Percentiles rank a stretch among this genome's conserved stretches.
phyloP scores from a whole-genome alignment of 1,139 yeast species.

The Yamadazyma diddensiae region DNA sequence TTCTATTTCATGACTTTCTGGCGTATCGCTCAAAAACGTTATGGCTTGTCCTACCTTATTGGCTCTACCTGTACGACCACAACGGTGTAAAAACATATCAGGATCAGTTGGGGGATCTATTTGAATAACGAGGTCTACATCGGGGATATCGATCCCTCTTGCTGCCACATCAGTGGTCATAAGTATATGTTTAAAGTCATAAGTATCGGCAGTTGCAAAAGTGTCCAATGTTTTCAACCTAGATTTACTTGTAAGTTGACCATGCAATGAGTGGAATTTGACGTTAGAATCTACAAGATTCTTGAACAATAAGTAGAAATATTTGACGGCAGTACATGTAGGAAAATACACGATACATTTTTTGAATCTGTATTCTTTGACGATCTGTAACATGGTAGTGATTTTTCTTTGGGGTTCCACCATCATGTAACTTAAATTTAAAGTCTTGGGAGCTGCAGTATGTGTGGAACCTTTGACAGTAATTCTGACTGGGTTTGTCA shows the following conservation, averaged over 20 bases:
- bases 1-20: constrained; percentile 71
- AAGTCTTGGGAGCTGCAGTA: constrained; percentile 55
- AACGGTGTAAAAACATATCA: constrained; percentile 80
- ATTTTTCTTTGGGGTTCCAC: constrained; percentile 62
- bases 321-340: constrained; percentile 81
- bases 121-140: constrained; percentile 85
- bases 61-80: constrained; percentile 94
- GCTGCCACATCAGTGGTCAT: constrained; percentile 90
- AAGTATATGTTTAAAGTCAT: constrained; percentile 53
- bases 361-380: constrained; percentile 55
- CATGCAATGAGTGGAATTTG: constrained; percentile 73
- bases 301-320: constrained; percentile 61
- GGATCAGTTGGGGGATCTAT: constrained; percentile 92
- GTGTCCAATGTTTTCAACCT: constrained; percentile 65
- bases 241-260: constrained; percentile 74
- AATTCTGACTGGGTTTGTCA: constrained; percentile 85
- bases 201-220: constrained; percentile 49
- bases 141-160: constrained; percentile 89
- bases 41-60: constrained; percentile 79
- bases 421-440: constrained; percentile 61
- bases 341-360: constrained; percentile 88
- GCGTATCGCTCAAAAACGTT: constrained; percentile 60
- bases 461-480: constrained; percentile 57
- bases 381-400: constrained; percentile 51
- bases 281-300: constrained; percentile 20